Percentiles rank a stretch among this genome's conserved stretches.
Conservation (phyloP, 768 basidiomycete genomes). For the Royoungia palumana region DNA sequence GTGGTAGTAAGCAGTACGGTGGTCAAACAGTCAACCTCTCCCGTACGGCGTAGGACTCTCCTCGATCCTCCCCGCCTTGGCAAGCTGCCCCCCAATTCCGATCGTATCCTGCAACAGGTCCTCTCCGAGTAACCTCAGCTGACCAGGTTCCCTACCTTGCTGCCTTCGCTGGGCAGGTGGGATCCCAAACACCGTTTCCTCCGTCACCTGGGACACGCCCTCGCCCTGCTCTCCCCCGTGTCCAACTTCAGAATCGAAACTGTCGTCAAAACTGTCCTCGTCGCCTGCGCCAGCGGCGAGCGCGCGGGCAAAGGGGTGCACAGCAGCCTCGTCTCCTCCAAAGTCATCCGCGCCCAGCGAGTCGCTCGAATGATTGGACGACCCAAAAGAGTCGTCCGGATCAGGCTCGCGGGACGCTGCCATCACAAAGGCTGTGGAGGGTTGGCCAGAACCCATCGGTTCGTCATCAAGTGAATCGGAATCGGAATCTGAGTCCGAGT, state of each 20-base stretch:
- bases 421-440: constrained; percentile 71
- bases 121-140: constrained; percentile 58
- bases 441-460: constrained; percentile 56
- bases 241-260: constrained; percentile 44
- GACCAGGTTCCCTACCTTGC: constrained; percentile 23
- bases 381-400: constrained; percentile 36
- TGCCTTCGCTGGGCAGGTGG: constrained; percentile 47
- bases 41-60: constrained; percentile 64
- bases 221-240: constrained; percentile 19
- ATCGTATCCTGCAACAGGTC: constrained; percentile 62
- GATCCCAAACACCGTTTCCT: constrained; percentile 74
- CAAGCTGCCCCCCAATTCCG: constrained; percentile 53
- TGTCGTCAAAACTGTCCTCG: constrained; percentile 50
- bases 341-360: constrained; percentile 46
- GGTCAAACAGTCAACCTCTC: constrained; percentile 11
- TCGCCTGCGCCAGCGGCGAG: constrained; percentile 31
- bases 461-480: constrained; percentile 58
- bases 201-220: constrained; percentile 33
- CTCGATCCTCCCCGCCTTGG: constrained; percentile 46
- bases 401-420: constrained; percentile 38
- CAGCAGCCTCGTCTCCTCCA: constrained; percentile 36
- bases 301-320: constrained; percentile 59
- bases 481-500: constrained; percentile 45
- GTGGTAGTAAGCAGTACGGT: background rate
- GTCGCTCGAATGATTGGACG: constrained; percentile 56